Conservation (phyloP, 2,329 filamentous ascomycete genomes). For the Sordariomycetes sp. region DNA sequence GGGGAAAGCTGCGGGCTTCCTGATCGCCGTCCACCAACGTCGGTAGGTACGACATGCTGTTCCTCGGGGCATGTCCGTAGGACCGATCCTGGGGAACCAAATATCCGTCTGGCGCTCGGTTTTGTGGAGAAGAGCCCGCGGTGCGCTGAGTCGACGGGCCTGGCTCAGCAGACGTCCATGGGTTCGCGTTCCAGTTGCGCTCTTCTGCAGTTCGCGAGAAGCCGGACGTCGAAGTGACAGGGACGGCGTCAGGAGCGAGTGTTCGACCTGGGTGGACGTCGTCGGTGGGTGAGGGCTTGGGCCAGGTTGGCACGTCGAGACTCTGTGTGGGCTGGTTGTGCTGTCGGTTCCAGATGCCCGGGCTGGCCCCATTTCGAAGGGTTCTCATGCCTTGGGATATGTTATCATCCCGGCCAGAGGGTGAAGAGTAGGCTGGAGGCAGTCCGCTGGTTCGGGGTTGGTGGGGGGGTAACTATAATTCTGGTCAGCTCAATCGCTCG, state of each 20-base stretch:
- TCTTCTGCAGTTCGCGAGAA: not conserved
- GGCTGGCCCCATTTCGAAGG: not conserved
- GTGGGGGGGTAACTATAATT: not conserved
- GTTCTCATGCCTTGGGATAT: not conserved
- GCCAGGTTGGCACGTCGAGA: not conserved
- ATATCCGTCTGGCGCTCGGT: slow-evolving; percentile 1
- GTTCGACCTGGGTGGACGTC: not conserved
- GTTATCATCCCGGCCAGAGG: not conserved
- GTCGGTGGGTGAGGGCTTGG: not conserved
- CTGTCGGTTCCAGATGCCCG: not conserved
- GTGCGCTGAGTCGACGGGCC: not conserved
- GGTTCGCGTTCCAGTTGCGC: not conserved
- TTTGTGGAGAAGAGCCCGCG: not conserved
- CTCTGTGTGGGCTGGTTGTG: not conserved
- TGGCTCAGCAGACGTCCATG: not conserved
- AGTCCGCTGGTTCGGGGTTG: not conserved
- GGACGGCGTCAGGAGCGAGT: not conserved
- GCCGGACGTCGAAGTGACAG: not conserved
- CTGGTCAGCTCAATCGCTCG: not conserved
- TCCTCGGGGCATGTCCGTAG: not conserved
- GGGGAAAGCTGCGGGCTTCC: not conserved
- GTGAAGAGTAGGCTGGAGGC: not conserved
- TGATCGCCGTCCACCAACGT: not conserved
- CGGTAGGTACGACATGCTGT: not conserved
- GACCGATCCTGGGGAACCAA: not conserved